Base-by-base conservation (phyloP, 192 early-diverging fungal genomes). In the Piromyces sp. region DNA sequence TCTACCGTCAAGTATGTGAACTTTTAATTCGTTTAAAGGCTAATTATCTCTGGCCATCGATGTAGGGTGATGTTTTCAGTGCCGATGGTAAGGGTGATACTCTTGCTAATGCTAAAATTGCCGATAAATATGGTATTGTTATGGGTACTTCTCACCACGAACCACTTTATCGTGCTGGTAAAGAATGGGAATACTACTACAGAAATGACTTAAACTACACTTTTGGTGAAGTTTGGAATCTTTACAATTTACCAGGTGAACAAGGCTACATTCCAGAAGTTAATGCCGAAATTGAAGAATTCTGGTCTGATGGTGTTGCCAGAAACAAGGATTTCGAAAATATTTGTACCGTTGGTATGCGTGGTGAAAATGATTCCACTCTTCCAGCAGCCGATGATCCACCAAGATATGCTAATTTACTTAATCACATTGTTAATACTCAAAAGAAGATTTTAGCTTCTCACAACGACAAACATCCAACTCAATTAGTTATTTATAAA, bases 21-120 rank as follows among this genome's bases (percentile, higher is more conserved):
- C 83, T 84, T 30, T 78, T 84, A 78, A 28, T 84, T 37, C 83
- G 83, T 79, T 80, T 84, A 36, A 30, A 79, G 22, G 84, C 84
- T 13, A 84, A 84, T 80, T 79, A n/a, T 28, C n/a, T 84, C 29
- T 84, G 84, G 84, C 84, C 84, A 31, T 33, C 84, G 0, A 84
- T 84, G 84, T 80, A 79, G 37, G 83, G 29, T 28, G 30, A 36
- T 30, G 28, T 30, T 7, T 84, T 84, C 83, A 79, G 33, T 81
- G 79, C 17, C 16, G 51, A 17, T 68, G 51, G 51, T 68, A n/a
- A 3, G 9, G 51, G 51, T n/a, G 51, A 68, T 68, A 58, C 1
- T 9, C 79, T 31, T 28, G 84, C 78, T 13, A 31, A 13, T 29
- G 29, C 37, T 31, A n/a, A 38, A 1, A 31, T 79, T 26, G 58